These are phyloP conservation scores for Trichocladium antarcticum DNA, from an alignment of 495 filamentous ascomycete species.

Conservation along the genomic window DNA sequence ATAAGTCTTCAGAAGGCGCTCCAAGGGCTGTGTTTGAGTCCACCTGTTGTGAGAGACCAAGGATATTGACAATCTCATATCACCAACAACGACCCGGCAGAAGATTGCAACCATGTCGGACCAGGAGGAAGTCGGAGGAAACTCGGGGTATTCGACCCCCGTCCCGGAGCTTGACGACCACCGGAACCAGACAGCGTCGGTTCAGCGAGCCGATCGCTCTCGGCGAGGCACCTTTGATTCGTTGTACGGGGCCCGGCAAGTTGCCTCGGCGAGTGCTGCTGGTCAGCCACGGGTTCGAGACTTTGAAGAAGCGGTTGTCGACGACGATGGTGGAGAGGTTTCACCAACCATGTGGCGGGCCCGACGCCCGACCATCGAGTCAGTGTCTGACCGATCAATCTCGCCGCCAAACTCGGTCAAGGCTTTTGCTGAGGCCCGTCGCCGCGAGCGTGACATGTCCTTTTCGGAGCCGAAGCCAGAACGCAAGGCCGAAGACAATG, in stretches of 20 bases:
- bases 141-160: constrained; percentile 57
- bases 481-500: constrained; percentile 41
- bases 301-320: constrained; percentile 71
- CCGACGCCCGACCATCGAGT: constrained; percentile 39
- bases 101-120: constrained; percentile 44
- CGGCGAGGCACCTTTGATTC: constrained; percentile 48
- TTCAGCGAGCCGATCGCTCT: constrained; percentile 43
- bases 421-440: constrained; percentile 75
- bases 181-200: constrained; percentile 61
- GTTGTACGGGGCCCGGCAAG: constrained; percentile 37
- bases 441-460: constrained; percentile 46
- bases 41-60: constrained; percentile 3
- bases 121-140: constrained; percentile 36
- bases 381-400: constrained; percentile 45
- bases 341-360: constrained; percentile 30
- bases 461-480: constrained; percentile 32
- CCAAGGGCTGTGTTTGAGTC: constrained; percentile 18
- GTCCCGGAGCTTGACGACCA: constrained; percentile 90
- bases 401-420: constrained; percentile 97
- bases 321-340: constrained; percentile 53
- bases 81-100: neutral
- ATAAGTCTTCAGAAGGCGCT: constrained; percentile 18
- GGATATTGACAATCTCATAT: constrained; percentile 2
- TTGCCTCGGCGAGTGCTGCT: constrained; percentile 24
- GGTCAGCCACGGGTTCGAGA: constrained; percentile 32